Evolutionary conservation across 202 grass and related monocot species (phyloP).

Genomic region (Brachypodium distachyon): DNA sequence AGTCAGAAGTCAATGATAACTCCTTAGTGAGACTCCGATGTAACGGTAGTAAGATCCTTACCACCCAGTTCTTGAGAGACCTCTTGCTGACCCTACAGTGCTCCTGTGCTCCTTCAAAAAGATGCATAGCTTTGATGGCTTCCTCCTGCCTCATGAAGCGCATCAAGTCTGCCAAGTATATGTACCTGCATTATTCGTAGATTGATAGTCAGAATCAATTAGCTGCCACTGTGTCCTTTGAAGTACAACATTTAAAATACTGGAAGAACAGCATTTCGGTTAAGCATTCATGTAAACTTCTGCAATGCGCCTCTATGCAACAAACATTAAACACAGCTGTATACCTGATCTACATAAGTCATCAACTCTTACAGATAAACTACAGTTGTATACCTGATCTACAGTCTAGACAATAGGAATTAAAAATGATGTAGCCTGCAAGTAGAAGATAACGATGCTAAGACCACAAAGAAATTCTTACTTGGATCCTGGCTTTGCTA

Average conservation of each 20-base stretch:
- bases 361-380: too few relatives aligned
- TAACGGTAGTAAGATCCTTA: conserved; percentile 33
- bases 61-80: conserved; percentile 89
- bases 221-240: background rate
- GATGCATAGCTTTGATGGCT: conserved; percentile 49
- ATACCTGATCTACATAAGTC: background rate
- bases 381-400: background rate
- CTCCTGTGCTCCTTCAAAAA: conserved; percentile 73
- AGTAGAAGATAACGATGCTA: background rate
- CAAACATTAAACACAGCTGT: background rate
- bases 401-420: background rate
- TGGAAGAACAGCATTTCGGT: background rate
- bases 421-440: background rate
- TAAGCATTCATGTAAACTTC: background rate
- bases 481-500: conserved; percentile 55
- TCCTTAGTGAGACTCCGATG: background rate
- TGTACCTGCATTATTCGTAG: conserved; percentile 46
- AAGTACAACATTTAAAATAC: background rate
- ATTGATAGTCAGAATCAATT: background rate
- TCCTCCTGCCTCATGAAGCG: conserved; percentile 75
- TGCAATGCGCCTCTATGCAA: background rate
- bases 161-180: conserved; percentile 69
- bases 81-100: conserved; percentile 48
- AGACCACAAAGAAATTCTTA: conserved; percentile 24
- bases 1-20: background rate